Conservation (phyloP, 352 stramenopile species). For the Thalassiosira ordinaria region DNA sequence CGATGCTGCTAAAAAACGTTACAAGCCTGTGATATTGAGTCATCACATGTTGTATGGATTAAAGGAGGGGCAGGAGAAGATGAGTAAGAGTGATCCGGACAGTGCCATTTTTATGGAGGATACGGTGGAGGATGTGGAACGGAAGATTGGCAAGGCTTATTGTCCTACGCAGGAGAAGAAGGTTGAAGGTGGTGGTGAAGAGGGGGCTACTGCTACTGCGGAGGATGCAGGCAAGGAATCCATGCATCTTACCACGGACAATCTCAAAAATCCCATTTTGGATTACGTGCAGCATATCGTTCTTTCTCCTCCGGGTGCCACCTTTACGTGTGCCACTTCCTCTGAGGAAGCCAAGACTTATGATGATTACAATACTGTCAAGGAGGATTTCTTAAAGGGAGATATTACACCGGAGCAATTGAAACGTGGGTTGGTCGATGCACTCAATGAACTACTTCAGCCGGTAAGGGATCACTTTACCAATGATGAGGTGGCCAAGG, state of each 20-base stretch:
- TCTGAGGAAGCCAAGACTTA: slow-evolving; percentile 85
- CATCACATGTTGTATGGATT: slow-evolving; percentile 99
- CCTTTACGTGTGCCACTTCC: slow-evolving; percentile 65
- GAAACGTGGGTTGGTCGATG: slow-evolving; percentile 88
- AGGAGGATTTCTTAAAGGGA: slow-evolving; percentile 88
- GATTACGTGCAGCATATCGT: slow-evolving; percentile 99
- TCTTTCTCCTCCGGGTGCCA: slow-evolving; percentile 86
- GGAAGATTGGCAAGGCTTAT: slow-evolving; percentile 80
- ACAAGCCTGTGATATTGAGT: slow-evolving; percentile 97
- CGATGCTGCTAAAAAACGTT: slow-evolving; percentile 94
- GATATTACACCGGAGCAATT: slow-evolving; percentile 85
- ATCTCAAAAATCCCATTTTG: slow-evolving; percentile 94
- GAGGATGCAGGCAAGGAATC: slow-evolving; percentile 80
- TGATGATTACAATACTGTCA: slow-evolving; percentile 89
- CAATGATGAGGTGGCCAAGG: slow-evolving; percentile 91
- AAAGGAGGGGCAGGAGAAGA: slow-evolving; percentile 99
- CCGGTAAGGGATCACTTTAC: slow-evolving; percentile 97
- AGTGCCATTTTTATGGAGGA: slow-evolving; percentile 99
- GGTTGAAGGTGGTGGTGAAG: slow-evolving; percentile 15
- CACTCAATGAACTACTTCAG: slow-evolving; percentile 95
- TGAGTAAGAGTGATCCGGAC: slow-evolving; percentile 99
- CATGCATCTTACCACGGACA: slow-evolving; percentile 81
- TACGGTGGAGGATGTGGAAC: slow-evolving; percentile 88
- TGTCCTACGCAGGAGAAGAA: slow-evolving; percentile 65
- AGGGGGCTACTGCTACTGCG: background rate